Percentiles rank a stretch among this genome's conserved stretches.
Conservation (phyloP, 75 land plant genomes). For the Sequoia sempervirens region DNA sequence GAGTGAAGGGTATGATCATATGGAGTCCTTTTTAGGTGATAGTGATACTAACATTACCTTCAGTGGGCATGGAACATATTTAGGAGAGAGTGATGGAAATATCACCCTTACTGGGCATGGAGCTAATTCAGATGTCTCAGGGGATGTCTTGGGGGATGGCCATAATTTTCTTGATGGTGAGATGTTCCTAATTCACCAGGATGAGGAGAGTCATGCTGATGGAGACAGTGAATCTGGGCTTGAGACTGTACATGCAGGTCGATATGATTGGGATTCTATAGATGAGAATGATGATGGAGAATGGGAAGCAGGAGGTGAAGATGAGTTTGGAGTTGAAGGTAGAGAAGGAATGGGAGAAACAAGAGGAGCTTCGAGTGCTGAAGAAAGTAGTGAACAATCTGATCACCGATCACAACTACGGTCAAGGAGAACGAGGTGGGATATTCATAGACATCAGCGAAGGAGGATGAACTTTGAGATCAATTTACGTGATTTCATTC, state of each 20-base stretch:
- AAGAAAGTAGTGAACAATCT: constrained; percentile 14
- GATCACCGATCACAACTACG: constrained; percentile 8
- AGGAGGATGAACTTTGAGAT: constrained; percentile 20
- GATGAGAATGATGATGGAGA: constrained; percentile 59
- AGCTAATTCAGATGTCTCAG: constrained; percentile 49
- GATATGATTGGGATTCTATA: constrained; percentile 46
- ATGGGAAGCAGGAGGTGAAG: constrained; percentile 52
- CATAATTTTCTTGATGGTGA: constrained; percentile 32
- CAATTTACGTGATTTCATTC: constrained; percentile 16
- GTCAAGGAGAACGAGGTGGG: constrained; percentile 12
- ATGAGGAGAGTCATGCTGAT: constrained; percentile 27
- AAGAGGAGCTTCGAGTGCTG: constrained; percentile 13
- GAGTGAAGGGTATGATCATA: constrained; percentile 30
- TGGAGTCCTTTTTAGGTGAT: constrained; percentile 45
- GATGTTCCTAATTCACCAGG: constrained; percentile 19
- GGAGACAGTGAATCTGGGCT: constrained; percentile 54
- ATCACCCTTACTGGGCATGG: constrained; percentile 38
- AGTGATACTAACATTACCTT: constrained; percentile 48
- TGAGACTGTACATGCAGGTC: constrained; percentile 49
- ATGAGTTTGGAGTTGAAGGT: constrained; percentile 11
- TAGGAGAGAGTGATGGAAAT: constrained; percentile 39
- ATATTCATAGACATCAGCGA: constrained; percentile 9
- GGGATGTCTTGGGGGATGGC: constrained; percentile 49
- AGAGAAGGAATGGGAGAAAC: constrained; percentile 12
- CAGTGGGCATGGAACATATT: constrained; percentile 20